Percentiles rank a stretch among this genome's conserved stretches.
These are phyloP conservation scores for Pseudonitzschia pungens DNA, from an alignment of 108 stramenopile species.

Conservation along the genomic window DNA sequence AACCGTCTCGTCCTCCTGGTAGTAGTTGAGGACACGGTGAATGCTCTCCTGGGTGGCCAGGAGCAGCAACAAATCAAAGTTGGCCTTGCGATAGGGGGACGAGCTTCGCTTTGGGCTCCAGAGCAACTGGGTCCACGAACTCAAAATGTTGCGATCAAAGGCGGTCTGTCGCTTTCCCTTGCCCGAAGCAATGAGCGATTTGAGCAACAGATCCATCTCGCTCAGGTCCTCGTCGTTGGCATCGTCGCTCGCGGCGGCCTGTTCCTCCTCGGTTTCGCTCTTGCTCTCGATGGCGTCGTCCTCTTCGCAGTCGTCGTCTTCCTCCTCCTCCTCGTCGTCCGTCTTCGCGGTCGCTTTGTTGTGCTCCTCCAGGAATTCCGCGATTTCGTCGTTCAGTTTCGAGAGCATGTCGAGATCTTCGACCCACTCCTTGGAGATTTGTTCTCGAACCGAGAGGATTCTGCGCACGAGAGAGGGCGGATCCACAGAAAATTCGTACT, in stretches of 20 bases:
- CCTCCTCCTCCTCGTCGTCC: conserved; percentile 13
- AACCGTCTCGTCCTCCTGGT: conserved; percentile 37
- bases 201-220: conserved; percentile 6
- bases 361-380: conserved; percentile 33
- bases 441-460: conserved; percentile 71
- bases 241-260: not conserved
- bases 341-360: conserved; percentile 1
- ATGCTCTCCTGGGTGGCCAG: conserved; percentile 74
- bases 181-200: not conserved
- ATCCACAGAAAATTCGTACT: conserved; percentile 65
- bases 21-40: conserved; percentile 62
- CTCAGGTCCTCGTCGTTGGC: conserved; percentile 1
- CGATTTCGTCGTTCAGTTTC: conserved; percentile 41
- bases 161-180: not conserved
- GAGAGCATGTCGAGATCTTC: conserved; percentile 61
- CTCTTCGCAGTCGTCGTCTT: not conserved
- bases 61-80: conserved; percentile 72
- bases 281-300: no score
- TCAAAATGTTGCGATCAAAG: conserved; percentile 55
- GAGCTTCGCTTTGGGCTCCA: conserved; percentile 44
- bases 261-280: conserved; percentile 2
- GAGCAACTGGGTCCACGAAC: conserved; percentile 45
- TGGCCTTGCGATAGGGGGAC: conserved; percentile 68
- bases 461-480: conserved; percentile 65
- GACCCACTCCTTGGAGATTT: conserved; percentile 72